Evolutionary conservation across 139 green algal species (phyloP), one percentile per base, ranked within the genome.

Genomic region (Coelastrella sp.): DNA sequence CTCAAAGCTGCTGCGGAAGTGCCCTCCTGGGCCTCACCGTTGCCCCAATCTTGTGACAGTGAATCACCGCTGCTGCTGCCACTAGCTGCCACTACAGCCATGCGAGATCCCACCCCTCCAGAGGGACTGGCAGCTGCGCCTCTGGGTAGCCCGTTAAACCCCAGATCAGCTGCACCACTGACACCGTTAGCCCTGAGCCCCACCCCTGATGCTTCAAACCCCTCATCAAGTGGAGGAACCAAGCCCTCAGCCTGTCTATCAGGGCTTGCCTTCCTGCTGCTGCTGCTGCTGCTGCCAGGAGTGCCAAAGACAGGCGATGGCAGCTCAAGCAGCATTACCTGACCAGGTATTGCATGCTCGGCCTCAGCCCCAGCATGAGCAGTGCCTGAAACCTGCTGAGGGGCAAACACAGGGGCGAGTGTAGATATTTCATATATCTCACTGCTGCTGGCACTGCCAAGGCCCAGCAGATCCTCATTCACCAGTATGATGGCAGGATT

Each of bases 341-440:
- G 10, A 4, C 60, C 84, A 17, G 84, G 20, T 5, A 81, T 24
- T 12, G 12, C 84, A 58, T 88, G 84, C 49, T 80, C 84, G 11
- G 35, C 84, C 22, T 88, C 84, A 72, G 84, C 84, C 68, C 35
- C 84, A 58, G 68, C 66, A 68, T 88, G 68, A 68, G 35, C 66
- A 22, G 49, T 88, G 68, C 84, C 84, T 24, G 84, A 66, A n/a
- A 88, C 84, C 14, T 14, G 24, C 84, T 80, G 9, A 20, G 22
- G 20, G n/a, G 58, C 84, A 66, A 57, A 68, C 66, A 70, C 84
- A 68, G 84, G 68, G 0, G 84, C 61, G 6, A 88, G 35, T 24
- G n/a, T 70, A 3, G n/a, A 22, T 6, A 88, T 70, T 65, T 88
- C 81, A 8, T 58, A 74, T 1, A 60, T 59, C 25, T 58, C 74